Evolutionary conservation across 2,329 filamentous ascomycete genomes (phyloP), one percentile per base, ranked within the genome.

Genomic region (Ophiocordyceps camponoti-leonardi): DNA sequence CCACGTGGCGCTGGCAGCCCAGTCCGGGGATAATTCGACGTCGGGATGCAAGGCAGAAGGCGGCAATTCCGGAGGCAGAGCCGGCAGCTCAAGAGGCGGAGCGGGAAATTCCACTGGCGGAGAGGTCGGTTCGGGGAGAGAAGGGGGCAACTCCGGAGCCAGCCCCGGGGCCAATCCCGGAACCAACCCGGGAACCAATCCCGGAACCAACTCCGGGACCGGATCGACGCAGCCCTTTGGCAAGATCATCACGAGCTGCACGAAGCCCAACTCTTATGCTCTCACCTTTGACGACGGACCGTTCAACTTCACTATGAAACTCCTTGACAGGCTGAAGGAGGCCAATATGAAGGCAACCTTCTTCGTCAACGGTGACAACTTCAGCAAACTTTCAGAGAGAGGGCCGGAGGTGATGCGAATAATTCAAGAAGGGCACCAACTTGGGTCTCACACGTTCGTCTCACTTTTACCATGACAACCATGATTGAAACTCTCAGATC

Each of bases 371-470:
- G 52, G 51, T 10, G 13, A 51, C 6, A 54, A 54, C 45, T 50
- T 47, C 37, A 48, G 42, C 26, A 44, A 44, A 13, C 49, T 54
- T 8, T 43, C 46, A 7, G 43, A 52, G 40, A 49, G 50, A 40
- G n/a, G 22, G 12, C 40, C 46, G 1, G 48, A 47, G 12, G 41
- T 60, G 20, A 44, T 53, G 43, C 65, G 67, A 45, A 71, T 71
- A 62, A 49, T 69, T 46, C 47, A 58, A 43, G 69, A 60, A 8
- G 63, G 71, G 14, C 74, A 77, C 54, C 74, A 78, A 58, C 64
- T 78, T 48, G 74, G 68, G 41, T 70, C 67, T 10, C 75, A 63
- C 41, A 64, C 62, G 56, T 58, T 57, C 23, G 54, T 53, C 28
- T 22, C 31, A n/a, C n/a, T n/a, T n/a, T n/a, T n/a, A n/a, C n/a